Evolutionary conservation across 441 rosid genomes (phyloP), one percentile per base, ranked within the genome.

Genomic region (Pelargonium fulgidum): DNA sequence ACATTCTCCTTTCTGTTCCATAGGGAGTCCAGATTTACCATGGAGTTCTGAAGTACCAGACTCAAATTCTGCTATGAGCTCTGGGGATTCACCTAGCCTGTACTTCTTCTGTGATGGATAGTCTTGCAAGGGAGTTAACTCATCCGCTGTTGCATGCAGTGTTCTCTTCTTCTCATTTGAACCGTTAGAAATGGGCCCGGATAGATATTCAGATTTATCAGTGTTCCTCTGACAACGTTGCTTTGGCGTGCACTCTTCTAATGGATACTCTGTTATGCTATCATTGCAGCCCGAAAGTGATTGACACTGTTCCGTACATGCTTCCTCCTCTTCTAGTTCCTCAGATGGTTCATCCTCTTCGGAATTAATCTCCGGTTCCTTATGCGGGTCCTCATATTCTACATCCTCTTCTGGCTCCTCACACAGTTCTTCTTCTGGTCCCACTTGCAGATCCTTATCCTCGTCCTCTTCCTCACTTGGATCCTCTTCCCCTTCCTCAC

Each of bases 161-260:
- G 50, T 14, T 7, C 71, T 70, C 74, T 41, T 66, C 26, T 44
- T 74, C 7, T 69, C 67, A 65, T 50, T 66, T 64, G 9, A 70
- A 3, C 17, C 26, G 17, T 66, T 66, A 66, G 47, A 17, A 59
- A 66, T 39, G 47, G 44, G 48, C 22, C 42, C 36, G 33, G 68
- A 58, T 44, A 48, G 63, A 24, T 70, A 14, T 17, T 63, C 13
- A 17, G 26, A 39, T 50, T 33, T 7, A 70, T 70, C 47, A 33
- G 66, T 22, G 58, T 64, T 24, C 54, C 68, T 50, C 24, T 50
- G 42, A 41, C 62, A 41, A 20, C 19, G 9, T 65, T 16, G 11
- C 45, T 33, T 20, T 5, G 45, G 11, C 44, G 63, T 29, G 33
- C 20, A 63, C 19, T 33, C 68, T 68, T 62, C 64, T 20, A 26